A percentile compares a stretch with the other conserved stretches of the same genome.
phyloP scores from a whole-genome alignment of 768 basidiomycete species.

The Gautieria morchelliformis region DNA sequence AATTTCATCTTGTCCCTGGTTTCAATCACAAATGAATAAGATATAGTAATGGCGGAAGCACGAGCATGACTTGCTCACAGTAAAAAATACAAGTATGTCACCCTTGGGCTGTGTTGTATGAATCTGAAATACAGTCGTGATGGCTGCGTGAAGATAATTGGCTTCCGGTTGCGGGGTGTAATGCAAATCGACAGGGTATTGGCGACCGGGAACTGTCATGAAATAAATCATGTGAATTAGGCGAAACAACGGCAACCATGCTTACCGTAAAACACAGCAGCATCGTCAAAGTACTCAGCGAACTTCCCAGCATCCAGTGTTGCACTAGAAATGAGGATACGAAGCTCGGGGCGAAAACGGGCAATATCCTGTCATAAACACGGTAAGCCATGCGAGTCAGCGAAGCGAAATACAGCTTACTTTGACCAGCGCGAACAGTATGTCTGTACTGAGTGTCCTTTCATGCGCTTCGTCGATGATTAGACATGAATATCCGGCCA shows the following conservation, averaged over 20 bases:
- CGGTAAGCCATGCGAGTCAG: conserved; percentile 16
- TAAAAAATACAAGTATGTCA: conserved; percentile 97
- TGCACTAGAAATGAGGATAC: conserved; percentile 89
- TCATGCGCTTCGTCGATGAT: conserved; percentile 99
- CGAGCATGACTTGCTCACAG: conserved; percentile 38
- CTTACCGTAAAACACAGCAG: conserved; percentile 88
- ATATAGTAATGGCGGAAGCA: neutral
- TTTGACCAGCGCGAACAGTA: conserved; percentile 97
- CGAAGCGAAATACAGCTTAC: conserved; percentile 37
- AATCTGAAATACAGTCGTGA: conserved; percentile 98
- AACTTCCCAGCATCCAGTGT: conserved; percentile 99
- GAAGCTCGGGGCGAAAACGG: conserved; percentile 88
- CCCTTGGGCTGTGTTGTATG: conserved; percentile 98
- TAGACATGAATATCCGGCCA: conserved; percentile 88
- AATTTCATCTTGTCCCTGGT: conserved; percentile 95
- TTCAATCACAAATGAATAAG: conserved; percentile 1
- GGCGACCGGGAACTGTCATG: conserved; percentile 79
- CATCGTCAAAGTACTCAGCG: conserved; percentile 92
- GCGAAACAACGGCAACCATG: conserved; percentile 4
- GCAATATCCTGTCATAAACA: conserved; percentile 70
- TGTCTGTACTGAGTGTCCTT: conserved; percentile 94
- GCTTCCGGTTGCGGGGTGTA: conserved; percentile 99
- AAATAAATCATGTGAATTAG: conserved; percentile 8
- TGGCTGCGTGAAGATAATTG: conserved; percentile 96
- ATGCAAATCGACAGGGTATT: conserved; percentile 96